Conservation (phyloP, 2,329 filamentous ascomycete species). For the Exophiala xenobiotica region DNA sequence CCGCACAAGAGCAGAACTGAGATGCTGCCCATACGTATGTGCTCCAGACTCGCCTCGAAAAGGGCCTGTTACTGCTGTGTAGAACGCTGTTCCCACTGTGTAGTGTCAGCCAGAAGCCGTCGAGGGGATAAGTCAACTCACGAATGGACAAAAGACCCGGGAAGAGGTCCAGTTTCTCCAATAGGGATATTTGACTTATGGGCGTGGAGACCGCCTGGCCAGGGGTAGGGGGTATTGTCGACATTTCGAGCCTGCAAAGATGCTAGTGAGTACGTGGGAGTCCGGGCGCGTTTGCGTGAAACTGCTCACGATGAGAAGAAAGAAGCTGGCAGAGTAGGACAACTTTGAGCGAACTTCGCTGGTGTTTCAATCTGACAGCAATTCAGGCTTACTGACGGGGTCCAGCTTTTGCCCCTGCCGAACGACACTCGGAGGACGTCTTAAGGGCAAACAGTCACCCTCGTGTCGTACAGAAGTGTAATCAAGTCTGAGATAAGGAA, state of each 20-base stretch:
- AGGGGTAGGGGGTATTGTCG: constrained; percentile 6
- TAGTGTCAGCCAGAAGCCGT: not conserved
- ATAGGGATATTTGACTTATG: constrained; percentile 15
- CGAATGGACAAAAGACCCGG: constrained; percentile 18
- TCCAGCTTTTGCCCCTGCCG: no score
- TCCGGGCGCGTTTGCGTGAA: no score
- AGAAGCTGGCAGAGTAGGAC: no score
- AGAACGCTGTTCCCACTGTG: constrained; percentile 17
- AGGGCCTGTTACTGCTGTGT: constrained; percentile 35
- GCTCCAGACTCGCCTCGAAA: constrained; percentile 42
- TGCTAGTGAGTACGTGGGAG: no score
- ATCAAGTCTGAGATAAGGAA: no score
- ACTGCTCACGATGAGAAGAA: no score
- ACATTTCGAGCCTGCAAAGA: constrained; percentile 15
- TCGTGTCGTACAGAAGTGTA: no score
- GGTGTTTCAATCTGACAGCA: no score
- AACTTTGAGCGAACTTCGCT: no score
- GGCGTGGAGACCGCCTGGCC: not conserved
- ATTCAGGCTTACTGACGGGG: no score
- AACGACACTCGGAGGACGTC: no score
- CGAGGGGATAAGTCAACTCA: not conserved
- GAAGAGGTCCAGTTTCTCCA: constrained; percentile 24
- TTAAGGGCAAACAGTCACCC: no score
- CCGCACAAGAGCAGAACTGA: constrained; percentile 36
- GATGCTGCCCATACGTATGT: constrained; percentile 38